Evolutionary conservation across 176 grass and related monocot genomes (phyloP), one percentile per base, ranked within the genome.

Genomic region (Luzula sylvatica): DNA sequence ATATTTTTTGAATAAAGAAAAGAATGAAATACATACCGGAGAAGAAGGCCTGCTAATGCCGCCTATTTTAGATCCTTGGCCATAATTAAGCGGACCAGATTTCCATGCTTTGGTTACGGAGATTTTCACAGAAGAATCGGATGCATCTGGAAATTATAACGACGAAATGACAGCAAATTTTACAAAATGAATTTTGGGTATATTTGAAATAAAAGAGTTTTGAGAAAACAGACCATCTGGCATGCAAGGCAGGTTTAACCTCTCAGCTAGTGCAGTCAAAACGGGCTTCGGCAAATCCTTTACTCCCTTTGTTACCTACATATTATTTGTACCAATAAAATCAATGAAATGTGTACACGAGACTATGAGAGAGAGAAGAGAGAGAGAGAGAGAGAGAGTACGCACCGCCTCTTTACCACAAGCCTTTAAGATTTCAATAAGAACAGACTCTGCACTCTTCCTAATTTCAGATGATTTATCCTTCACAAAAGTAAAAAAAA

Each of bases 381-480:
- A 32, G 1, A 24, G 74, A 20, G 30, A 35, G 30, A 35, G 30
- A 35, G 30, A 35, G 9, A 7, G 9, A 35, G 9, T 9, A 35
- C 75, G 60, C 90, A 98, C 93, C 51, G 74, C 75, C 55, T 89
- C 93, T 69, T 87, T 85, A 56, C 93, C 86, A 62, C 85, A 98
- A 32, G 82, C 74, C 52, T 70, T 90, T 2, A 87, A 50, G 42
- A 98, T 60, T 83, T 98, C 93, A 72, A 68, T 77, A 50, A 98
- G 74, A 75, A 83, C 89, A 48, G 75, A 69, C 62, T 98, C 93
- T 16, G 93, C 82, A 23, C 81, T 78, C 71, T 98, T 98, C 15
- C 85, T 81, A 15, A 98, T 81, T 87, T 98, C 93, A 43, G 81
- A 83, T 66, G 93, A 92, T 87, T 98, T 98, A 77, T 98, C 93